Conservation (phyloP, 257 asterid species). For the Striga asiatica region DNA sequence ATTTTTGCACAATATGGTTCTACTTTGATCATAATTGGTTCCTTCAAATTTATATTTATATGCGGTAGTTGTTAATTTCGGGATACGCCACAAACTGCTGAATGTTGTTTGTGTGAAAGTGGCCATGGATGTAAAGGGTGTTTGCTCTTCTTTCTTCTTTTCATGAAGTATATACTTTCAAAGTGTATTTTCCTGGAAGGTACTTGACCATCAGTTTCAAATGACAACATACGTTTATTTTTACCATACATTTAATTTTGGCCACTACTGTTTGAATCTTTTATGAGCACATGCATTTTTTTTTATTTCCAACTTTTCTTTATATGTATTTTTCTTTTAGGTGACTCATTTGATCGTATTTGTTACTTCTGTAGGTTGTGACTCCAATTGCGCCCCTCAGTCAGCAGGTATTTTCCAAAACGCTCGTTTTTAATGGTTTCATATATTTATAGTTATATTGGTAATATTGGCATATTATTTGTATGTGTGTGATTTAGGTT, state of each 20-base stretch:
- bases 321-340: neutral
- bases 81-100: neutral
- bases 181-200: neutral
- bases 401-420: conserved; percentile 67
- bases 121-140: neutral
- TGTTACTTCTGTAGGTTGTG: conserved; percentile 70
- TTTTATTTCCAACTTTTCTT: neutral
- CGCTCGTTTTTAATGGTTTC: neutral
- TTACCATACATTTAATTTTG: neutral
- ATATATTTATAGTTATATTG: neutral
- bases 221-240: neutral
- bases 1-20: neutral
- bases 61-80: no score
- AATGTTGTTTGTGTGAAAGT: neutral
- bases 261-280: neutral
- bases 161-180: neutral
- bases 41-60: neutral
- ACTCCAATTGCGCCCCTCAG: conserved; percentile 97
- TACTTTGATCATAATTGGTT: neutral
- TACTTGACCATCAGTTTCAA: neutral
- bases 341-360: neutral
- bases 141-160: neutral
- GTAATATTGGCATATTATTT: no score
- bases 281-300: neutral
- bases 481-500: neutral